Evolutionary conservation across 805 yeast species (phyloP).

Genomic region (Saturnispora hagleri): DNA sequence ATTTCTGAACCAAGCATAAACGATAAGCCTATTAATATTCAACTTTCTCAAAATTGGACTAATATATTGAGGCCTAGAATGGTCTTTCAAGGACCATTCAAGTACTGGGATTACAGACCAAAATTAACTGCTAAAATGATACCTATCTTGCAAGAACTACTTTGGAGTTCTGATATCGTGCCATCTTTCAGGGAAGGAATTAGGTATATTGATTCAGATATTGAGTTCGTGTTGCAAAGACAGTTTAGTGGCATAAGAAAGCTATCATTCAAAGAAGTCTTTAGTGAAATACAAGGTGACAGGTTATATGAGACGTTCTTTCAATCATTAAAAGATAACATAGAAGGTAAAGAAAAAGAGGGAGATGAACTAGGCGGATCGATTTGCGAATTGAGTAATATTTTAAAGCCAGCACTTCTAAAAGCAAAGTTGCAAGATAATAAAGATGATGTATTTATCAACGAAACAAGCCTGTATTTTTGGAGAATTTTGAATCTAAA

Average conservation of each 20-base stretch:
- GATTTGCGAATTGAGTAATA: constrained; percentile 1
- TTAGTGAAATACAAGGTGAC: not conserved
- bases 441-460: constrained; percentile 36
- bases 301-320: not conserved
- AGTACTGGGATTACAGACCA: not conserved
- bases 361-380: not conserved
- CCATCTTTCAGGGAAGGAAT: constrained; percentile 3
- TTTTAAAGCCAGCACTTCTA: constrained; percentile 29
- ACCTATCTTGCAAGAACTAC: constrained; percentile 5
- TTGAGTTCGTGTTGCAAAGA: constrained; percentile 1
- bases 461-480: constrained; percentile 38
- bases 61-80: constrained; percentile 1
- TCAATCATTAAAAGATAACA: not conserved
- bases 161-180: not conserved
- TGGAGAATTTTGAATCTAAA: constrained; percentile 53
- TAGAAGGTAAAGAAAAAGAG: not conserved
- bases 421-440: constrained; percentile 9
- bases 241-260: constrained; percentile 3
- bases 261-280: constrained; percentile 4
- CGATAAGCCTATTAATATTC: not conserved
- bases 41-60: constrained; percentile 1
- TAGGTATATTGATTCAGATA: constrained; percentile 1
- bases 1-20: not conserved
- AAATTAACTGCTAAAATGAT: not conserved
- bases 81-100: constrained; percentile 5